Evolutionary conservation across 164 flowering plant species (phyloP).

Genomic region (Berberis vulgaris): DNA sequence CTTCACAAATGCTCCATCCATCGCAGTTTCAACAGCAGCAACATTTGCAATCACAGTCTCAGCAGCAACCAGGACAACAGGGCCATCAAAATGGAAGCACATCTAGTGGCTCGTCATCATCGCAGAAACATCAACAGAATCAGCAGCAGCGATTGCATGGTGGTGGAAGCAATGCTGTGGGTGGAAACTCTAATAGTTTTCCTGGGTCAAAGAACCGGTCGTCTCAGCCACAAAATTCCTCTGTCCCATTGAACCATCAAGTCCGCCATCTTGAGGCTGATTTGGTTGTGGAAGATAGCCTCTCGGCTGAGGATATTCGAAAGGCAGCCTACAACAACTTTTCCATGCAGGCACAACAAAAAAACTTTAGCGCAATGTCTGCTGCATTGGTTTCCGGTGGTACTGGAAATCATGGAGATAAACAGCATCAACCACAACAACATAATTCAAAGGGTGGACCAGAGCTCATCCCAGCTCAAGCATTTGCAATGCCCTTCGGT

Average conservation of each 20-base stretch:
- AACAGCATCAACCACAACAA: constrained; percentile 34
- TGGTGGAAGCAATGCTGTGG: constrained; percentile 24
- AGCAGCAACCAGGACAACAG: constrained; percentile 39
- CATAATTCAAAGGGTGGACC: constrained; percentile 46
- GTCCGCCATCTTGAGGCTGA: constrained; percentile 48
- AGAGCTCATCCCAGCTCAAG: constrained; percentile 53
- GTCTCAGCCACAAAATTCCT: constrained; percentile 30
- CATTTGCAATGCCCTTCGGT: constrained; percentile 81
- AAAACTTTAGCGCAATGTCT: constrained; percentile 31
- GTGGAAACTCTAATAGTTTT: constrained; percentile 40
- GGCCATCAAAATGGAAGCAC: constrained; percentile 53
- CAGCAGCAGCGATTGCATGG: constrained; percentile 52
- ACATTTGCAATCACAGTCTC: constrained; percentile 47
- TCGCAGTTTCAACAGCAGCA: constrained; percentile 66
- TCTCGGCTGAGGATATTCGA: constrained; percentile 58
- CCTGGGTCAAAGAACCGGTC: constrained; percentile 36
- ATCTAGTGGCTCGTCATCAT: constrained; percentile 71
- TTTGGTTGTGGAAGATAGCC: constrained; percentile 55
- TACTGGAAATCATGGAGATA: constrained; percentile 23
- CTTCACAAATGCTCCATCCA: constrained; percentile 92
- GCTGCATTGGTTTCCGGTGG: constrained; percentile 24
- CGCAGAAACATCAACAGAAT: constrained; percentile 71
- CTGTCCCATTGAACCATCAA: constrained; percentile 24
- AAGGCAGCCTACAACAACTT: constrained; percentile 48
- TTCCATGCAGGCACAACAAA: constrained; percentile 48